Evolutionary conservation across 768 basidiomycete genomes (phyloP), one percentile per base, ranked within the genome.

Genomic region (Steccherinum ochraceum): DNA sequence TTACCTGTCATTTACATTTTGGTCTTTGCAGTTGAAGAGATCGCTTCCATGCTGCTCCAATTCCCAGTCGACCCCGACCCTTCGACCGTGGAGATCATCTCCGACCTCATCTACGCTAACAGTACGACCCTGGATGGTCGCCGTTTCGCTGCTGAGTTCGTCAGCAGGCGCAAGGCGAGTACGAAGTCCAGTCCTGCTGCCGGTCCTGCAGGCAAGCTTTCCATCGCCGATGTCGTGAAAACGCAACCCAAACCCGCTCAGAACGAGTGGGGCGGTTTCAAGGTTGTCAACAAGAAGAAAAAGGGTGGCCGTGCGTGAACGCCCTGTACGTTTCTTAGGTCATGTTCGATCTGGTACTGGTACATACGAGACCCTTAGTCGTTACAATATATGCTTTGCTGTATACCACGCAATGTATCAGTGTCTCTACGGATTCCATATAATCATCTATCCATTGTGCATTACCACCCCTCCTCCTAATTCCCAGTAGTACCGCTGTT

Each of bases 281-380:
- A 93, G 70, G 87, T 94, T 4, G 89, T 93, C 48, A 92, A 93
- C 59, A 93, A 94, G 76, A 96, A 94, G 74, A 96, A 92, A 80
- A 91, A 90, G 70, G 78, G 84, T 13, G 78, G 78, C 24, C 74
- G 79, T 59, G 63, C 80, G 43, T 86, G 64, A 72, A 26, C 10
- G n/a, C 24, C 45, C 41, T 18, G 7, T 18, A 7, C 21, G 11
- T 43, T 43, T 23, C 41, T 35, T 16, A n/a, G n/a, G n/a, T n/a
- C 30, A 7, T 16, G 16, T 35, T 16, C 30, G 16, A 7, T 35
- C 30, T 16, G 30, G 7, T 35, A 35, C 7, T 35, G 30, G 30
- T 35, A 35, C 30, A 35, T 35, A 35, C 30, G 30, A 35, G 30
- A 35, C 30, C 16, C 16, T 35, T 35, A 35, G 30, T 35, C 30